Conservation (phyloP, 2,329 filamentous ascomycete species). For the Penicillium crustosum region DNA sequence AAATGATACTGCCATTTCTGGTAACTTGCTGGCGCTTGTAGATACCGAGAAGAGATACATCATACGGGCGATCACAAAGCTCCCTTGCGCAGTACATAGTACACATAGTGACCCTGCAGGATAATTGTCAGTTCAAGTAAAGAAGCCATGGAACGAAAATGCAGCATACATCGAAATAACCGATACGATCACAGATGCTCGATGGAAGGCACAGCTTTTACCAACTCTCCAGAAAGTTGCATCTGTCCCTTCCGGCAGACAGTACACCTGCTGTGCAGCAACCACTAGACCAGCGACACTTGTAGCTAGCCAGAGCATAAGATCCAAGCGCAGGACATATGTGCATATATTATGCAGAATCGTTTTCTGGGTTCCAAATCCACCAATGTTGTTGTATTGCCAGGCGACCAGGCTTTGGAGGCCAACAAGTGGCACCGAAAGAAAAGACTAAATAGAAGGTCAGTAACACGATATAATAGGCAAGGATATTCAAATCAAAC, state of each 20-base stretch:
- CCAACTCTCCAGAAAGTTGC: conserved; percentile 38
- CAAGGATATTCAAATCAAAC: conserved; percentile 6
- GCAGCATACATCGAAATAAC: conserved; percentile 38
- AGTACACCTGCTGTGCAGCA: conserved; percentile 37
- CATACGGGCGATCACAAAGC: conserved; percentile 39
- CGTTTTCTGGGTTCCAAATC: conserved; percentile 33
- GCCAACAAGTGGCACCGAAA: conserved; percentile 38
- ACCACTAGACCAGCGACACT: conserved; percentile 40
- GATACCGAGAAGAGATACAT: conserved; percentile 39
- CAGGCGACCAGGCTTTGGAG: conserved; percentile 43
- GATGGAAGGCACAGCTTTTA: conserved; percentile 39
- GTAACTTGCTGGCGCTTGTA: conserved; percentile 26
- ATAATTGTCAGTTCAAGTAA: conserved; percentile 3
- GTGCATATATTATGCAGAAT: conserved; percentile 36
- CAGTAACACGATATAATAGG: not conserved
- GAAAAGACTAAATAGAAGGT: conserved; percentile 31
- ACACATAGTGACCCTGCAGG: conserved; percentile 34
- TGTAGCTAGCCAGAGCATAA: conserved; percentile 40
- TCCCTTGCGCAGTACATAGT: conserved; percentile 41
- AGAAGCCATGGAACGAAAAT: not conserved
- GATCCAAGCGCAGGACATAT: conserved; percentile 37
- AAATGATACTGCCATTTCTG: conserved; percentile 34
- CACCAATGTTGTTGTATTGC: conserved; percentile 37
- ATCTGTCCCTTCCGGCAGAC: conserved; percentile 29
- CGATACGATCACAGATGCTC: conserved; percentile 35